Base-by-base conservation (phyloP, 2,329 filamentous ascomycete genomes). In the Curvularia eragrostidis region DNA sequence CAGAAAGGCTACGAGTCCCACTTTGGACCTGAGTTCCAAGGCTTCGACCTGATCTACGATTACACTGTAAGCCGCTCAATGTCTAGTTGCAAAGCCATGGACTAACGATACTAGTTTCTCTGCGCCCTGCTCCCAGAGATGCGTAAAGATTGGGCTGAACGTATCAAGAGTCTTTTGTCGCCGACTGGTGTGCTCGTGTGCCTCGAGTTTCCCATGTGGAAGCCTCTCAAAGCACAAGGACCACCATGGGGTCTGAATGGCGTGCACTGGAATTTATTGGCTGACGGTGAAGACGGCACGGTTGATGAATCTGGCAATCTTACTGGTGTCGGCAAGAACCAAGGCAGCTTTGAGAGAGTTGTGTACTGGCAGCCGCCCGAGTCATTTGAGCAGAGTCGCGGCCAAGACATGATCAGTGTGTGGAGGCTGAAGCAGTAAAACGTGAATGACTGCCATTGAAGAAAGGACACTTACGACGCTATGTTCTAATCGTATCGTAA, bases 121-220 rank as follows among this genome's bases (percentile, higher is more conserved):
- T 87, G 82, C 63, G 85, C 85, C 30, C 75, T 87, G 57, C 77
- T 81, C n/a, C 84, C 82, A 3, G 72, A 75, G 0, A 73, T 86
- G 65, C 79, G 85, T 36, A 81, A 83, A 1, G 67, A 75, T 32
- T 88, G 85, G 85, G 80, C 84, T 5, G 74, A 79, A 21, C 78
- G 84, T 21, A 83, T 86, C 74, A 80, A 80, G 15, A 77, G 83
- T 53, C 77, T 87, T 8, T 78, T 87, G 7, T 75, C 80, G 24
- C 78, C 80, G 10, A 75, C 73, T 2, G 83, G 84, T 3, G 78
- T 79, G 50, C 76, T 87, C 46, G 78, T 87, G 36, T 87, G 85
- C 75, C 82, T 95, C 52, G 90, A 95, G 73, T 95, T 89, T 73
- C 91, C 91, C 10, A 85, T 88, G 2, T 83, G 84, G 62, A 93